Conservation (phyloP, 441 rosid species). For the Gossypium aridum region DNA sequence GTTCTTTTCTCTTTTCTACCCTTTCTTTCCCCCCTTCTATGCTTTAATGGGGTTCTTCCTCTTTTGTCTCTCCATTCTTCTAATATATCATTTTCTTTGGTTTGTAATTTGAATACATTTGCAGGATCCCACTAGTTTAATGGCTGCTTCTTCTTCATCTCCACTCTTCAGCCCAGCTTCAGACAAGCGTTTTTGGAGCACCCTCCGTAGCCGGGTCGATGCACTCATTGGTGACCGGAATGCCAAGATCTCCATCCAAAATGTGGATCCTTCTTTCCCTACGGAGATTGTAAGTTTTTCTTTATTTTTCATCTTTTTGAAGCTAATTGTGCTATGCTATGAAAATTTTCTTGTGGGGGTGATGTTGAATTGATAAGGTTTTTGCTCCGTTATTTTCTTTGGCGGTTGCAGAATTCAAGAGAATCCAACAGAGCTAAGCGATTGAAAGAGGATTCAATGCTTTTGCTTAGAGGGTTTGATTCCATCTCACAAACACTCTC, state of each 20-base stretch:
- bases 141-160: slow-evolving; percentile 14
- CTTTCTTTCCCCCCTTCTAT: not conserved
- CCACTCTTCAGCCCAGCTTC: slow-evolving; percentile 25
- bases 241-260: not conserved
- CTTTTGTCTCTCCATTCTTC: not conserved
- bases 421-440: slow-evolving; percentile 37
- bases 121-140: not conserved
- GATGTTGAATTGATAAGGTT: not conserved
- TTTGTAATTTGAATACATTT: not conserved
- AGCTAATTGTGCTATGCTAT: not conserved
- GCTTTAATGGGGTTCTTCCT: not conserved
- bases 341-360: not conserved
- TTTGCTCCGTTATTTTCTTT: not conserved
- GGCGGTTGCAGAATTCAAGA: slow-evolving; percentile 14
- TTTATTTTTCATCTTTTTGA: not conserved
- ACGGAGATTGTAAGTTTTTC: slow-evolving; percentile 4
- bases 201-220: slow-evolving; percentile 26
- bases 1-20: slow-evolving; percentile 17
- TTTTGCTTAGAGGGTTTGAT: slow-evolving; percentile 80
- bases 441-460: slow-evolving; percentile 68
- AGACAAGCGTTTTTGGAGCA: slow-evolving; percentile 28
- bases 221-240: slow-evolving; percentile 23
- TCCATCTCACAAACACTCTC: slow-evolving; percentile 66
- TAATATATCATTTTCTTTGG: slow-evolving; percentile 22
- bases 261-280: not conserved